These are phyloP conservation scores for Botrytis elliptica DNA, from an alignment of 2,329 filamentous ascomycete species.

Conservation along the genomic window DNA sequence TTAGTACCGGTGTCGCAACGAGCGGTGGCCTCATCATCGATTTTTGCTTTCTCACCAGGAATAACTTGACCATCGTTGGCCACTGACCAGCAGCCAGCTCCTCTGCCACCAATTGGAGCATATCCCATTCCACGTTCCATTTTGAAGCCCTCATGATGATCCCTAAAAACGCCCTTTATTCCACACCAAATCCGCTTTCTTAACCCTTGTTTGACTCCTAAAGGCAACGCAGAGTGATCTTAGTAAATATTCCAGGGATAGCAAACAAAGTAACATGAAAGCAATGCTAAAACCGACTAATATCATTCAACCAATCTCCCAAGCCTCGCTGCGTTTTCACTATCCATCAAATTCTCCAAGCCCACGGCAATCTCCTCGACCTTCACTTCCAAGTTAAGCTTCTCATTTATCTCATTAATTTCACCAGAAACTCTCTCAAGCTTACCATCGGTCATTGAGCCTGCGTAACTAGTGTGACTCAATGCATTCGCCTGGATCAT, in stretches of 20 bases:
- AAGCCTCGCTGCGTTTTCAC: background rate
- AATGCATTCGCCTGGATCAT: constrained; percentile 30
- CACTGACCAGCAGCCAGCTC: background rate
- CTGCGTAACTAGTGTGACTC: constrained; percentile 26
- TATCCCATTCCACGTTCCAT: constrained; percentile 9
- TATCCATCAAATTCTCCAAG: background rate
- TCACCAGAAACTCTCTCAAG: background rate
- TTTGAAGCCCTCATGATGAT: constrained; percentile 1
- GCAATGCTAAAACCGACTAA: background rate
- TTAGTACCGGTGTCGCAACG: background rate
- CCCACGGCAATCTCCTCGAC: background rate
- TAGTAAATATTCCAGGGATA: constrained; percentile 6
- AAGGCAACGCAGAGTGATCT: background rate
- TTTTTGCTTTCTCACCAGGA: background rate
- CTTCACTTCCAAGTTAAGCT: background rate
- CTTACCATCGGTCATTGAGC: constrained; percentile 17
- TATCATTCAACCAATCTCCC: background rate
- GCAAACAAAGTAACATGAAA: background rate
- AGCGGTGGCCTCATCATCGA: background rate
- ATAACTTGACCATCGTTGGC: background rate
- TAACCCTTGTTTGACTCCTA: constrained; percentile 2
- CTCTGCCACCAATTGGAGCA: background rate
- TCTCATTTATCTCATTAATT: background rate
- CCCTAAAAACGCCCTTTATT: constrained; percentile 7
- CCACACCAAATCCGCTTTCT: constrained; percentile 9